A percentile compares a stretch with the other conserved stretches of the same genome.
phyloP scores from a whole-genome alignment of 2,329 filamentous ascomycete genomes.

The Westerdykella sp. region DNA sequence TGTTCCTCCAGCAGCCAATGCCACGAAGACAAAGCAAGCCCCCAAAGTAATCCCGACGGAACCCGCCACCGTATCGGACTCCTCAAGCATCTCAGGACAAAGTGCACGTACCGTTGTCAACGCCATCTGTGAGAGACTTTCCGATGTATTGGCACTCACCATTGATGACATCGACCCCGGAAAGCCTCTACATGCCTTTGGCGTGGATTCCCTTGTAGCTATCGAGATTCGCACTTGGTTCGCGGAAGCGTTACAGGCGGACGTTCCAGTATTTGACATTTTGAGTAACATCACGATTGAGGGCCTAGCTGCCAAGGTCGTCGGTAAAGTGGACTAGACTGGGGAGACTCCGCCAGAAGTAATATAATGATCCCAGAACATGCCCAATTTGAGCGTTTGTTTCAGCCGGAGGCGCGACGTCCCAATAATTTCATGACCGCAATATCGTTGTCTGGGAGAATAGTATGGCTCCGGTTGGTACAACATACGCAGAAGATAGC shows the following conservation, averaged over 20 bases:
- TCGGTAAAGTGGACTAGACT: too few relatives aligned
- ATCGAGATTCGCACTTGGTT: slow-evolving; percentile 6
- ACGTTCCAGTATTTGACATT: slow-evolving; percentile 1
- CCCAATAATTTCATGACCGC: too few relatives aligned
- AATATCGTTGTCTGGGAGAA: too few relatives aligned
- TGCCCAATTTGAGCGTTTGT: too few relatives aligned
- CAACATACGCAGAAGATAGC: too few relatives aligned
- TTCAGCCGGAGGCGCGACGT: too few relatives aligned
- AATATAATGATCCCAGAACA: too few relatives aligned
- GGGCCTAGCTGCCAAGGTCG: too few relatives aligned
- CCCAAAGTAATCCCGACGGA: too few relatives aligned
- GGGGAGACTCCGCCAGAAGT: too few relatives aligned
- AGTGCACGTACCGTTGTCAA: slow-evolving; percentile 1
- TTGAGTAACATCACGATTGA: background rate
- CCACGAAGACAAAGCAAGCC: background rate
- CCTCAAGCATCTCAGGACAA: background rate
- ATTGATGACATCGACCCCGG: background rate
- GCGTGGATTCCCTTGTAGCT: slow-evolving; percentile 3
- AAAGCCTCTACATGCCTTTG: slow-evolving; percentile 1
- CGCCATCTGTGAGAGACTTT: background rate
- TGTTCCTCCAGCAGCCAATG: background rate
- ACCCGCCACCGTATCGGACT: too few relatives aligned
- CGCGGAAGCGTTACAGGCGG: background rate
- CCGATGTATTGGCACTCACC: background rate
- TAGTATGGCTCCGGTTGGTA: too few relatives aligned